Evolutionary conservation across 768 basidiomycete genomes (phyloP), one percentile per base, ranked within the genome.

Genomic region (Suillus variegatus): DNA sequence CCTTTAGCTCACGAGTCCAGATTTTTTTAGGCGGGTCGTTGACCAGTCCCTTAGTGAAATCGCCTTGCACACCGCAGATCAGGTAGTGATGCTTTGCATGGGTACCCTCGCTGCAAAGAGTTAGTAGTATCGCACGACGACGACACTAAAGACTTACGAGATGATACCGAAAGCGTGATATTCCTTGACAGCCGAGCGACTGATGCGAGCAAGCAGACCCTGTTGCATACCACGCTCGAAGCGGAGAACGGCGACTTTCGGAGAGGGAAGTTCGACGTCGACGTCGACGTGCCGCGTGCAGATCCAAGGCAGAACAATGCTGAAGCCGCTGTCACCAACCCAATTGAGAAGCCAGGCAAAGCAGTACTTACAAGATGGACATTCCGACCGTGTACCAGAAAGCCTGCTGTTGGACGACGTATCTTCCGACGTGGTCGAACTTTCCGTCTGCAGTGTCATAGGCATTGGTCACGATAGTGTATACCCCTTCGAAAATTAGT

Each of bases 141-240:
- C 60, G 44, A 52, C 35, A 32, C 62, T 47, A 8, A 61, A 43
- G 18, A 73, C 88, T 28, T 75, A 91, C 88, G 89, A 90, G 65
- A 93, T 84, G 66, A 89, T 88, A 62, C 91, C 91, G 66, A 93
- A 93, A 40, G 90, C 89, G 74, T 93, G 92, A 74, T 92, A 93
- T 75, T 93, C 91, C 88, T 87, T 86, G 67, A 92, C 82, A 40
- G 88, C 82, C 25, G 85, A 85, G 41, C 90, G 88, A 67, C 89
- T 89, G 78, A 93, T 84, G 63, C 91, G 85, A 25, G 87, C 87
- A 41, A 93, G 81, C 36, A 93, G 81, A 64, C 91, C 91, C 73
- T 93, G 92, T 73, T 92, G 91, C 90, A 93, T 93, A 61, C 92
- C 91, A 70, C 91, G 86, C 75, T 87, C 81, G 77, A 93, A 92